Percentiles rank a stretch among this genome's conserved stretches.
Evolutionary conservation across 1,139 yeast species (phyloP).

Genomic region (Diutina pseudorugosa): DNA sequence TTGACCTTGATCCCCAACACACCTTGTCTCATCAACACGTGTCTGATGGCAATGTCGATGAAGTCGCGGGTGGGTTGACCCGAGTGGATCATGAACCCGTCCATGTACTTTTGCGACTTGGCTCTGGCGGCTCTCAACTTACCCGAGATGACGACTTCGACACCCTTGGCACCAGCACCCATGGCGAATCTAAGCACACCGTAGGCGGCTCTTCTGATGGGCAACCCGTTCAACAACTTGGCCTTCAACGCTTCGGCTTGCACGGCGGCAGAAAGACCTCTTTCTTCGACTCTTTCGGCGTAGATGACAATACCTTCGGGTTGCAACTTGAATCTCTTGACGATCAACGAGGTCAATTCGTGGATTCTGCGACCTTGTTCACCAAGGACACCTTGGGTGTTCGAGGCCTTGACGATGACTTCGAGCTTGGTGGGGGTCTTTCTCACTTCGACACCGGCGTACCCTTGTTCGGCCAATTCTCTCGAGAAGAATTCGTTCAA

Average conservation of each 20-base stretch:
- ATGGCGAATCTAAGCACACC: conserved; percentile 99
- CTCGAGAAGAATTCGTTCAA: conserved; percentile 99
- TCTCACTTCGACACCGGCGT: conserved; percentile 99
- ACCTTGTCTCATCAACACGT: conserved; percentile 99
- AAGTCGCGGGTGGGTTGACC: conserved; percentile 99
- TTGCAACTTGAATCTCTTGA: conserved; percentile 96
- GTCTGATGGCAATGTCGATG: conserved; percentile 98
- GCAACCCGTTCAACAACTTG: conserved; percentile 97
- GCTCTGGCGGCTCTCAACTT: conserved; percentile 99
- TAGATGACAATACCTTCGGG: conserved; percentile 90
- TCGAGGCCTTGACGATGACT: conserved; percentile 97
- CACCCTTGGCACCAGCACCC: conserved; percentile 99
- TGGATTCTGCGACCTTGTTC: conserved; percentile 99
- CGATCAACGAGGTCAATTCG: conserved; percentile 94
- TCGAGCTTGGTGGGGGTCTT: conserved; percentile 97
- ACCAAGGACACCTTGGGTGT: conserved; percentile 98
- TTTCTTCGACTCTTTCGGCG: conserved; percentile 99
- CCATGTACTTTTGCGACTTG: conserved; percentile 98
- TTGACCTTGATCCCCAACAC: conserved; percentile 98
- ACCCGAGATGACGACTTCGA: conserved; percentile 98
- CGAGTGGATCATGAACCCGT: conserved; percentile 99
- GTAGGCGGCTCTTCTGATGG: conserved; percentile 99
- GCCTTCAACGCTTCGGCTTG: conserved; percentile 99
- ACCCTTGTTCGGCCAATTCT: conserved; percentile 99
- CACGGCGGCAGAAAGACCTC: conserved; percentile 99